Evolutionary conservation across 345 rosid species (phyloP).

Genomic region (Turritis glabra): DNA sequence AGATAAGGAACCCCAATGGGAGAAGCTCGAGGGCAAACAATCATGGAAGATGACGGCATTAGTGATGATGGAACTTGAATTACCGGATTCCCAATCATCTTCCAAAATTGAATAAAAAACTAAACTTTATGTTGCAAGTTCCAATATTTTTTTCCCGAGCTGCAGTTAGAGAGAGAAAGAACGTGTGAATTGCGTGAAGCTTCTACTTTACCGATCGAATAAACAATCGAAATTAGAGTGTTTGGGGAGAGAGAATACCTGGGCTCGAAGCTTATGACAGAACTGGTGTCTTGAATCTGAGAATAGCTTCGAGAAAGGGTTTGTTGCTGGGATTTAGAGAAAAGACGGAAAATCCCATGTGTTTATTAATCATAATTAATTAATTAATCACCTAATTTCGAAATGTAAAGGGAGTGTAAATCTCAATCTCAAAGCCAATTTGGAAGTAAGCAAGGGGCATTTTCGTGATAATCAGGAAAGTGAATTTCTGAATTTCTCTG

Average conservation of each 20-base stretch:
- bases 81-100: conserved; percentile 54
- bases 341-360: conserved; percentile 32
- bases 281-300: conserved; percentile 37
- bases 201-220: conserved; percentile 12
- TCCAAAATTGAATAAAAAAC: conserved; percentile 9
- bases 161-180: background rate
- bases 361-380: background rate
- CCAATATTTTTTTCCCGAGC: conserved; percentile 21
- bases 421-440: background rate
- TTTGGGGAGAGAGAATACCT: conserved; percentile 22
- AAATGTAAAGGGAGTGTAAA: conserved; percentile 23
- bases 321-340: conserved; percentile 20
- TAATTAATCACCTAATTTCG: background rate
- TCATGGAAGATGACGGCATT: conserved; percentile 47
- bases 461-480: conserved; percentile 1
- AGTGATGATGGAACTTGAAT: conserved; percentile 51
- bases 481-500: background rate
- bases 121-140: conserved; percentile 19
- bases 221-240: conserved; percentile 19
- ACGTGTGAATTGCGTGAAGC: conserved; percentile 30
- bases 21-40: conserved; percentile 40
- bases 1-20: conserved; percentile 50
- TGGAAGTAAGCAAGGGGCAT: background rate
- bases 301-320: conserved; percentile 18
- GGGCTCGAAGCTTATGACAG: conserved; percentile 23